These are phyloP conservation scores for Kurtzmaniella quercitrusa DNA, from an alignment of 1,139 yeast species.

Conservation along the genomic window DNA sequence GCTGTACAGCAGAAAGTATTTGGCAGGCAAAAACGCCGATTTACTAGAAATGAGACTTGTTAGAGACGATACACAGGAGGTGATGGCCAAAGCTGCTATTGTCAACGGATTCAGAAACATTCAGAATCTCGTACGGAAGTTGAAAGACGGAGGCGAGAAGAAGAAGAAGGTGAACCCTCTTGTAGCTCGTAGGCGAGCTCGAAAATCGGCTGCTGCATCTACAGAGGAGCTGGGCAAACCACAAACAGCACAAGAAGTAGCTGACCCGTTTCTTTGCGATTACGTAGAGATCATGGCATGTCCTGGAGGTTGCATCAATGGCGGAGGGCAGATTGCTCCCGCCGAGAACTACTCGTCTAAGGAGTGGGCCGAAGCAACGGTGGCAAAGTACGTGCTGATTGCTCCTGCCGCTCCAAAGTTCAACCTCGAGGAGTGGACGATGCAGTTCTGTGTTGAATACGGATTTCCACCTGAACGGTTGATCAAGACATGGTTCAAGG, in stretches of 20 bases:
- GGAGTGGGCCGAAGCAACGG: conserved; percentile 38
- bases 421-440: conserved; percentile 25
- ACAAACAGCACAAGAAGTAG: conserved; percentile 19
- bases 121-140: conserved; percentile 83
- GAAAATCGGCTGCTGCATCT: conserved; percentile 22
- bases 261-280: conserved; percentile 68
- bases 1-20: conserved; percentile 20
- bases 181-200: conserved; percentile 39
- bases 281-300: conserved; percentile 97
- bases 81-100: conserved; percentile 65
- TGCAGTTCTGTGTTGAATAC: conserved; percentile 27
- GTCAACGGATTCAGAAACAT: conserved; percentile 92
- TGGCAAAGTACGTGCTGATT: conserved; percentile 16
- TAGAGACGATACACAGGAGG: conserved; percentile 22
- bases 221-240: conserved; percentile 13
- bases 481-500: conserved; percentile 43
- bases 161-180: conserved; percentile 30
- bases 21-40: conserved; percentile 73
- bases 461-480: conserved; percentile 33
- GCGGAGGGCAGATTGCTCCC: conserved; percentile 83
- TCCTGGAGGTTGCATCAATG: conserved; percentile 96
- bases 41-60: conserved; percentile 61
- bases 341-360: conserved; percentile 34
- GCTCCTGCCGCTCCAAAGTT: conserved; percentile 8
- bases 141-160: conserved; percentile 34